Percentiles rank a stretch among this genome's conserved stretches.
Evolutionary conservation across 169 alveolate genomes (phyloP).

Genomic region (Cystoisospora suis): DNA sequence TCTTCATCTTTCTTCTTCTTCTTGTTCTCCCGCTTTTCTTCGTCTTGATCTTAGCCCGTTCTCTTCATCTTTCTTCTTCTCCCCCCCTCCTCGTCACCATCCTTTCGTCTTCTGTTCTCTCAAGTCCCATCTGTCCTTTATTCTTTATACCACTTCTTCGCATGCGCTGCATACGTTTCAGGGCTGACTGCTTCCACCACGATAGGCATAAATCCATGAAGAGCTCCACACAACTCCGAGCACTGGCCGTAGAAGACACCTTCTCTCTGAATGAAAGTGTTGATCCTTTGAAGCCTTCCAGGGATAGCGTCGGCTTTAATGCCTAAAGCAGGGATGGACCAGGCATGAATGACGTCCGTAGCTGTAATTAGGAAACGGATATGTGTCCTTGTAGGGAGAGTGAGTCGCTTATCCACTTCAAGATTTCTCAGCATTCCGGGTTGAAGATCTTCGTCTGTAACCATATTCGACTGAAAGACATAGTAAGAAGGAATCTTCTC

Average conservation of each 20-base stretch:
- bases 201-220: conserved; percentile 93
- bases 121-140: too few relatives aligned
- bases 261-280: conserved; percentile 89
- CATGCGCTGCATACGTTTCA: conserved; percentile 91
- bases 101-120: too few relatives aligned
- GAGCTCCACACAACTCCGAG: conserved; percentile 91
- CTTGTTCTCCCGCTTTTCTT: too few relatives aligned
- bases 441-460: conserved; percentile 69
- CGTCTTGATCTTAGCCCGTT: too few relatives aligned
- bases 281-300: conserved; percentile 84
- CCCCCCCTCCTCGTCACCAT: too few relatives aligned
- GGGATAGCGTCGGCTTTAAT: conserved; percentile 91
- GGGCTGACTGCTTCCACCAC: conserved; percentile 90
- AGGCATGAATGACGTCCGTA: conserved; percentile 80
- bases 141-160: conserved; percentile 89
- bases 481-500: conserved; percentile 71
- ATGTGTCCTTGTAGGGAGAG: conserved; percentile 90
- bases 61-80: too few relatives aligned
- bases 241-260: conserved; percentile 92
- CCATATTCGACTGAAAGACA: conserved; percentile 76
- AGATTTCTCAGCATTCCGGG: conserved; percentile 86
- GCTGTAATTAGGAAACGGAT: conserved; percentile 86
- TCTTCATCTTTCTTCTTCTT: too few relatives aligned
- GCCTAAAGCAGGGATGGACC: conserved; percentile 77
- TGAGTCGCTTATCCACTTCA: conserved; percentile 88